Evolutionary conservation across 106 monocot genomes (phyloP), one percentile per base, ranked within the genome.

Genomic region (Dendrobium officinale): DNA sequence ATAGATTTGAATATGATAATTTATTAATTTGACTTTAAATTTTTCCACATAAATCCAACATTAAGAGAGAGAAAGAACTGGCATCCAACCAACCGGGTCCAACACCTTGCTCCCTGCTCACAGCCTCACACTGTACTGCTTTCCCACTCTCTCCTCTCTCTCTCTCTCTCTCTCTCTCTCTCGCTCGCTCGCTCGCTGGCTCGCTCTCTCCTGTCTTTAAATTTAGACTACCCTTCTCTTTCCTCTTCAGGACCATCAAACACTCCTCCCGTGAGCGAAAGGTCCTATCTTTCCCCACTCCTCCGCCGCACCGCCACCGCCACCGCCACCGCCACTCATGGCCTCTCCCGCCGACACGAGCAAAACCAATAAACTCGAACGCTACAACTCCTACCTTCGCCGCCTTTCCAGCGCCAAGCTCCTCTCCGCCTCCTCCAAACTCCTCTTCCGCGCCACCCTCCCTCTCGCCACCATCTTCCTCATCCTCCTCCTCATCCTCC

Each of bases 301-400:
- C 41, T 37, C 73, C 73, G 9, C 9, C 37, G 1, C 33, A 3
- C 33, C 73, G 42, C 33, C 73, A 40, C 73, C 27, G n/a, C n/a
- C n/a, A n/a, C n/a, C n/a, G 9, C 2, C 31, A 2, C 33, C 73
- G 42, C 33, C 73, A 40, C 73, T 40, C 15, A 73, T 73, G 73
- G 73, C 16, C 42, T 42, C 13, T 73, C 73, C 42, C 15, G 20
- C 73, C 29, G 73, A 73, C 73, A 73, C 73, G 22, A 73, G 73
- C 73, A 73, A 73, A 73, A 64, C 6, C 64, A 64, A 7, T 7
- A 64, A 64, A 19, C 73, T 73, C 15, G 73, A 73, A 31, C 73
- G 73, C 73, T 73, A 73, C 73, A 73, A 73, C 73, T 33, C 31
- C 33, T 73, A 73, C 73, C 73, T 73, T 9, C 33, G 73, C 17